phyloP scores from a whole-genome alignment of 345 rosid genomes.

The Psidium friedrichsthalianum region DNA sequence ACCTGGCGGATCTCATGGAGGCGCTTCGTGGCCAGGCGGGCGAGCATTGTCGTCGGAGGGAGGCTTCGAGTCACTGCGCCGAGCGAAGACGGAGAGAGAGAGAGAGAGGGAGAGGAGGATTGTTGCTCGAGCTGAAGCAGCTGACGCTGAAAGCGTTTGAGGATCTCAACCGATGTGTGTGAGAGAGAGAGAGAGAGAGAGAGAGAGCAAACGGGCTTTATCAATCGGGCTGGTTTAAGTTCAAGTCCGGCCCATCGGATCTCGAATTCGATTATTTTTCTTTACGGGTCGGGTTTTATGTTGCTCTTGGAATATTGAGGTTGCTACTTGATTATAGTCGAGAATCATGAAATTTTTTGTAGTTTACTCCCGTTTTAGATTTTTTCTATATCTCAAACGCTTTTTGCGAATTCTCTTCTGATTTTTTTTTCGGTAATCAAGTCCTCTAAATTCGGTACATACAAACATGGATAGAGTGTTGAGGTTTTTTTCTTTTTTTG shows the following conservation, averaged over 20 bases:
- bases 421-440: too few relatives aligned
- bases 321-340: too few relatives aligned
- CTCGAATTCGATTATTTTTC: not conserved
- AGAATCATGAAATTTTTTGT: too few relatives aligned
- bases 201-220: not conserved
- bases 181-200: not conserved
- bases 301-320: not conserved
- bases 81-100: not conserved
- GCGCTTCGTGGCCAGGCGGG: conserved; percentile 63
- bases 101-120: not conserved
- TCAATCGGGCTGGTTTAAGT: not conserved
- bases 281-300: not conserved
- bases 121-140: not conserved
- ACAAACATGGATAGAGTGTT: too few relatives aligned
- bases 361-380: too few relatives aligned
- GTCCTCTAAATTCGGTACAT: too few relatives aligned
- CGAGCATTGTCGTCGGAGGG: conserved; percentile 47
- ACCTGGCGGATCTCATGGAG: conserved; percentile 77
- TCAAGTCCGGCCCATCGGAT: not conserved
- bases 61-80: not conserved
- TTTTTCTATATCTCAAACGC: too few relatives aligned
- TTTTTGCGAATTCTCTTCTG: too few relatives aligned
- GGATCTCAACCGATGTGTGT: not conserved
- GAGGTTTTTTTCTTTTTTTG: too few relatives aligned
- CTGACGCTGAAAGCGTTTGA: not conserved